phyloP scores from a whole-genome alignment of 805 yeast species.

The Myxozyma mucilagina region DNA sequence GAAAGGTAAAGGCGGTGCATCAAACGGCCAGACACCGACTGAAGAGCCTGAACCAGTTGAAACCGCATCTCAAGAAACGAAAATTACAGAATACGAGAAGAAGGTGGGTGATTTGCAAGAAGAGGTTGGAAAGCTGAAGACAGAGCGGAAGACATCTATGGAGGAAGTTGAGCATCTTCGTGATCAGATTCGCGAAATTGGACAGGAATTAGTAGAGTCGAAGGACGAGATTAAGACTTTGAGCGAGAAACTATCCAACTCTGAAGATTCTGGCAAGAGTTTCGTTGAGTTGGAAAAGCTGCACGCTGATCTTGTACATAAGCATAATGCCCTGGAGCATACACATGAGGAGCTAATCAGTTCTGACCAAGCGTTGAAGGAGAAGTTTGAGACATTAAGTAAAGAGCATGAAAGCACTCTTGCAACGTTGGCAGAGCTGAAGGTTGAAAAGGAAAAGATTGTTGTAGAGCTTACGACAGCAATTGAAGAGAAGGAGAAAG shows the following conservation, averaged over 20 bases:
- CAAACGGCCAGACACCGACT: background rate
- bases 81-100: constrained; percentile 27
- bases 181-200: constrained; percentile 75
- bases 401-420: constrained; percentile 1
- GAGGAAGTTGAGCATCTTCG: constrained; percentile 69
- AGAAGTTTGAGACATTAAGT: background rate
- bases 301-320: constrained; percentile 26
- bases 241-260: constrained; percentile 3
- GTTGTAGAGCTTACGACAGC: constrained; percentile 34
- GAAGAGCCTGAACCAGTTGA: constrained; percentile 13
- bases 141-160: constrained; percentile 17
- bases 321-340: constrained; percentile 21
- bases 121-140: constrained; percentile 6
- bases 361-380: constrained; percentile 24
- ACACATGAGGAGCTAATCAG: constrained; percentile 23
- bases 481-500: constrained; percentile 42
- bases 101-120: constrained; percentile 19
- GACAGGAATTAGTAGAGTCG: constrained; percentile 74
- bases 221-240: constrained; percentile 45
- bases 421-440: background rate
- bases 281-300: constrained; percentile 23
- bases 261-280: constrained; percentile 4
- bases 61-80: background rate
- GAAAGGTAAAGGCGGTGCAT: constrained; percentile 31
- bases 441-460: constrained; percentile 2